Evolutionary conservation across 2,329 filamentous ascomycete genomes (phyloP), one percentile per base, ranked within the genome.

Genomic region (Geosmithia putterillii): DNA sequence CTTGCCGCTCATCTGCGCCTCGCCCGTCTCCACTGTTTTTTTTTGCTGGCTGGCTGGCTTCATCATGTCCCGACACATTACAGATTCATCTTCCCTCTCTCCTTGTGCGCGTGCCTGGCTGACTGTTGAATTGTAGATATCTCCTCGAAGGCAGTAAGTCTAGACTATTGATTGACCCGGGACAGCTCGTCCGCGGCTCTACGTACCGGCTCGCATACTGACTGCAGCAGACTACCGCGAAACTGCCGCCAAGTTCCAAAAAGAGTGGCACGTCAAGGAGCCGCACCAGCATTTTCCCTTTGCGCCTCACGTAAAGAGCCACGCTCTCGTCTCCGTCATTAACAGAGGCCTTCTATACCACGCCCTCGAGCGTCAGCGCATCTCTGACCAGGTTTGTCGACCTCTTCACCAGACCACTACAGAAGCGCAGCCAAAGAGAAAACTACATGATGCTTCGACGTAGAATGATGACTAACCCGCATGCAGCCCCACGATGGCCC

Each of bases 201-300:
- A 18, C 41, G 21, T 15, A 42, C 41, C 41, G 17, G 41, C 41
- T 10, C 23, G 42, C 21, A 35, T 22, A 6, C 36, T 46, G 19
- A 7, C 17, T 12, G 15, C 17, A 9, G 43, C 65, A 81, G 78
- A 80, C 66, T 82, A 79, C 65, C 72, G 73, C 62, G 78, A 81
- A 59, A 79, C 78, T 38, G 78, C 78, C 44, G 72, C 75, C 62
- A 79, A 79, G 57, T 74, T 82, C 52, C 76, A 81, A 55, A 80
- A 81, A 58, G 77, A 82, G 64, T 82, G 78, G 78, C 71, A 77
- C 60, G 65, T 79, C 50, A 65, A 70, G 54, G 68, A 75, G 60
- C 78, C 78, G 52, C 75, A 81, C 57, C 70, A 71, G 54, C 66
- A 79, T 47, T 74, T 82, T 48, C 66, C 72, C 47, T 82, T 81